Evolutionary conservation across 352 stramenopile genomes (phyloP), one percentile per base, ranked within the genome.

Genomic region (Nothophytophthora sp.): DNA sequence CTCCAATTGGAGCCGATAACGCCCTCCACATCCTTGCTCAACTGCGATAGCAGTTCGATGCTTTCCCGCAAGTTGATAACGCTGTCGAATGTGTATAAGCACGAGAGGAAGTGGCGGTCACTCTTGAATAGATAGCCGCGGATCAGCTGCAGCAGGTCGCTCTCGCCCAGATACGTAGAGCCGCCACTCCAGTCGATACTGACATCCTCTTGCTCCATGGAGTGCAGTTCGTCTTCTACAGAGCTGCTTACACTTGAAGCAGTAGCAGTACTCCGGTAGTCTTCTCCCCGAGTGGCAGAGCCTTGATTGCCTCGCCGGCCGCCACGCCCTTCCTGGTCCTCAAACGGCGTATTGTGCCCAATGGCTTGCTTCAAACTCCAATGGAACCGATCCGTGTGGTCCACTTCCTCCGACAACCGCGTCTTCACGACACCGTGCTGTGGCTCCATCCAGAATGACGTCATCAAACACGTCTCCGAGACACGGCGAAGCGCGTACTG

Each of bases 371-470:
- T 74, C 28, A 90, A 41, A 32, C 73, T 78, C 67, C 73, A 83
- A 40, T 91, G 81, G 53, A 92, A 88, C 4, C 36, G 69, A 41
- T 91, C 80, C 4, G 56, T 76, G n/a, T 55, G 34, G 24, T 81
- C 75, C 24, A 64, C 55, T 30, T 70, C 42, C 28, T 67, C 49
- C 1, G 81, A 76, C 20, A 91, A 35, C 0, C 63, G 75, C 16
- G 67, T 75, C 41, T 88, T 88, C 16, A 90, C 69, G 36, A 77
- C 65, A 5, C 83, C 83, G 59, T 92, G 76, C 49, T 92, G 81
- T 3, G 86, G 86, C 53, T 96, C 86, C 83, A 96, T 94, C 86
- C 86, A 96, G 28, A 96, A 84, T 6, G 83, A 94, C 9, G 83
- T 96, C 69, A 91, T 74, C 27, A 96, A 56, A n/a, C 67, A 86